Conservation (phyloP, 2,329 filamentous ascomycete species). For the Xylaria sp. region DNA sequence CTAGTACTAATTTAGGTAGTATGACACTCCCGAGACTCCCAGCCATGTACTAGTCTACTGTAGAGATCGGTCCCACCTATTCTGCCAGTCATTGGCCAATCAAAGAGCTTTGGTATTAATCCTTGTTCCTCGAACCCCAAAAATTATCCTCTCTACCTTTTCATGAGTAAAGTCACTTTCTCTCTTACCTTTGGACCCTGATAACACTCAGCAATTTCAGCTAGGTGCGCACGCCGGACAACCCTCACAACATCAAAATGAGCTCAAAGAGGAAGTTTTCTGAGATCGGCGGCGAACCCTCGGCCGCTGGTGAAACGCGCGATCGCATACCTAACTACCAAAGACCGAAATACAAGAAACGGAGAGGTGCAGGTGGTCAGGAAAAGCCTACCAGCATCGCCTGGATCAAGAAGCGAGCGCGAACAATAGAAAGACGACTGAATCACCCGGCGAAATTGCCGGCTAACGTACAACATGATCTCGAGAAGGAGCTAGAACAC, state of each 20-base stretch:
- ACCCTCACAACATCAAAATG: conserved; percentile 34
- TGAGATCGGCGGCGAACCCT: conserved; percentile 42
- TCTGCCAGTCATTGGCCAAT: conserved; percentile 15
- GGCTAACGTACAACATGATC: conserved; percentile 73
- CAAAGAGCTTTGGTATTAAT: neutral
- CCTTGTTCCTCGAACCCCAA: conserved; percentile 6
- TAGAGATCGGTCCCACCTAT: conserved; percentile 13
- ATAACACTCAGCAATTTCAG: neutral
- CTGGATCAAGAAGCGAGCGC: conserved; percentile 76
- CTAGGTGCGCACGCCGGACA: neutral
- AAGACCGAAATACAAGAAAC: conserved; percentile 49
- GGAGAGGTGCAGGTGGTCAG: conserved; percentile 54
- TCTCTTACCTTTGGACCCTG: neutral
- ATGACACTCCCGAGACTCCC: too few relatives aligned
- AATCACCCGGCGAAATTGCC: conserved; percentile 71
- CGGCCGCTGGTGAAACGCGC: conserved; percentile 33
- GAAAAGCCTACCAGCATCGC: conserved; percentile 63
- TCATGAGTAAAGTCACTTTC: neutral
- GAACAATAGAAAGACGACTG: conserved; percentile 75
- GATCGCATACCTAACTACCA: conserved; percentile 35
- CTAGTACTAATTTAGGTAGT: too few relatives aligned
- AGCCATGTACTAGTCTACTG: neutral
- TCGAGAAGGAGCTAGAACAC: conserved; percentile 77
- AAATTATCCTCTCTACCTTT: conserved; percentile 8
- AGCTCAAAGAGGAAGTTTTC: conserved; percentile 49